Base-by-base conservation (phyloP, 768 basidiomycete species). In the Cystofilobasidium bisporidii region DNA sequence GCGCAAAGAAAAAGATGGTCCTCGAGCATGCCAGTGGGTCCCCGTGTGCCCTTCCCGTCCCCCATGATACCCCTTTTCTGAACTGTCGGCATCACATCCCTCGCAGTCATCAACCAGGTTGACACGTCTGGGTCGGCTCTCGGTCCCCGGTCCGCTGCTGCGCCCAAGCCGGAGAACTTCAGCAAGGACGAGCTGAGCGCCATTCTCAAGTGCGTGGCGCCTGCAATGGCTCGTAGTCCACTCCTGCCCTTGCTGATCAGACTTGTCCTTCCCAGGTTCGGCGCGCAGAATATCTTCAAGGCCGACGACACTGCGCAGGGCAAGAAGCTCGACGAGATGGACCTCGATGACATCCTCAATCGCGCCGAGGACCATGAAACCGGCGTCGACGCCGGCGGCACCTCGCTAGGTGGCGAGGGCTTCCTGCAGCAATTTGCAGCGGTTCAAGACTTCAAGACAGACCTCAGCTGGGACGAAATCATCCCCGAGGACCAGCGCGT, bases 1-100 rank as follows among this genome's bases (percentile, higher is more conserved):
- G 94, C 61, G 96, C 96, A 15, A 93, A 93, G 83, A 90, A 91
- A 81, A 98, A 99, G 81, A 98, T 98, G 96, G 91, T 98, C 53
- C 81, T 99, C 71, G 96, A 99, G 78, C 96, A 98, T 81, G 96
- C 96, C 50, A 97, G 93, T 97, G 78, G 76, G 92, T 88, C 33
- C 22, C 28, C 10, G 2, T 30, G 18, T 33, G 6, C 18, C 48
- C 11, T 11, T 24, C 10, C 8, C 3, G 20, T 36, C 17, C n/a
- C n/a, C n/a, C n/a, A n/a, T n/a, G n/a, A n/a, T n/a, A n/a, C n/a
- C n/a, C n/a, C n/a, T n/a, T n/a, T n/a, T n/a, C n/a, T n/a, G n/a
- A n/a, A n/a, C n/a, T n/a, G n/a, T n/a, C n/a, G n/a, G n/a, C n/a
- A n/a, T n/a, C n/a, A n/a, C n/a, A 12, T 10, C 57, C 53, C 70